phyloP scores from a whole-genome alignment of 2,329 filamentous ascomycete species.

The Trichoderma sp. region DNA sequence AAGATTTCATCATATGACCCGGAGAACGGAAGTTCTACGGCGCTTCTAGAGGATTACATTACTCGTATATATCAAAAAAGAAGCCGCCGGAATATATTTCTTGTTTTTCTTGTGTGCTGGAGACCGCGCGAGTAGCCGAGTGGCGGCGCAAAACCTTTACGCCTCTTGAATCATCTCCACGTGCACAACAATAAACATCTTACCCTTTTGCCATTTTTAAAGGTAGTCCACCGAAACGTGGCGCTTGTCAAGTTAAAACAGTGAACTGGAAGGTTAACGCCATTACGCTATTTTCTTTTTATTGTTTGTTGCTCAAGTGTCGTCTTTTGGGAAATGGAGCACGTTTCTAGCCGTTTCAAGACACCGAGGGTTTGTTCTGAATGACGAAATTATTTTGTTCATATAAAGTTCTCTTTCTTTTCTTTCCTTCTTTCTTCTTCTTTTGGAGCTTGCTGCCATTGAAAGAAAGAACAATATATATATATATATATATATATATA shows the following conservation, averaged over 20 bases:
- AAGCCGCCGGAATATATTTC: not conserved
- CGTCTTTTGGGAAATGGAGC: not conserved
- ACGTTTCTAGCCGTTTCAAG: not conserved
- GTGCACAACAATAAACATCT: not conserved
- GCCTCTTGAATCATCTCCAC: constrained; percentile 20
- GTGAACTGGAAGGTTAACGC: constrained; percentile 14
- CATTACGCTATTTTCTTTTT: not conserved
- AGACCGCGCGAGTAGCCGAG: constrained; percentile 12
- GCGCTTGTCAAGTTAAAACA: constrained; percentile 20
- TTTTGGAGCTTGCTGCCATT: not conserved
- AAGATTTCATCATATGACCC: not conserved
- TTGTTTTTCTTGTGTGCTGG: not conserved
- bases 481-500: too few species aligned
- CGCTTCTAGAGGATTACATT: constrained; percentile 3
- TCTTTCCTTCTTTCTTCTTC: not conserved
- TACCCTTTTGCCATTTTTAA: not conserved
- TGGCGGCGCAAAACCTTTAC: constrained; percentile 6
- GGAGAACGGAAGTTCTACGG: constrained; percentile 9
- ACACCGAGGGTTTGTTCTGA: not conserved
- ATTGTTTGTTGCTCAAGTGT: not conserved
- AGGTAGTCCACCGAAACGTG: not conserved
- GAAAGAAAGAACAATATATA: too few species aligned
- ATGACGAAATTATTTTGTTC: not conserved
- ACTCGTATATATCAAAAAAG: constrained; percentile 1
- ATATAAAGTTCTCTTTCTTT: too few species aligned